Evolutionary conservation across 345 rosid species (phyloP).

Genomic region (Rhodomyrtus tomentosa): DNA sequence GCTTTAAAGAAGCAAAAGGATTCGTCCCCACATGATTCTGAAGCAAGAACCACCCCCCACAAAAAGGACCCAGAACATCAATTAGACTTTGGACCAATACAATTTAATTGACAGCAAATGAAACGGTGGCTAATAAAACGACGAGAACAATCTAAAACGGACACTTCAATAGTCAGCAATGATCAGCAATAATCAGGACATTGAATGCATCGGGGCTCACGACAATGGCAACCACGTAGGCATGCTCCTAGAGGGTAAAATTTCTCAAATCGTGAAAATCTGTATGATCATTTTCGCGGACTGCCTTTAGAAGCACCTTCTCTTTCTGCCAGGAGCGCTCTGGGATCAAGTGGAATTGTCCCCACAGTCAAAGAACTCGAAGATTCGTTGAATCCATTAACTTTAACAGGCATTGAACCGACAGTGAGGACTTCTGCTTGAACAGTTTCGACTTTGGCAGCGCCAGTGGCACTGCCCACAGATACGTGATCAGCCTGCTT

Average conservation of each 20-base stretch:
- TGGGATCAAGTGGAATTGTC: conserved; percentile 53
- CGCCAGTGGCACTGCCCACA: neutral
- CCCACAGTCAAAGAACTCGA: conserved; percentile 41
- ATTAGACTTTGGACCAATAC: neutral
- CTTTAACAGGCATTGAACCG: conserved; percentile 67
- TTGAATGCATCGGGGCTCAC: neutral
- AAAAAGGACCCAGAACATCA: neutral
- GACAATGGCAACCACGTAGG: neutral
- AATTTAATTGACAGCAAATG: neutral
- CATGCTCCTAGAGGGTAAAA: neutral
- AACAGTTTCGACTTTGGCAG: neutral
- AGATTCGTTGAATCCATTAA: conserved; percentile 37
- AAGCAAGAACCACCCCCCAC: neutral
- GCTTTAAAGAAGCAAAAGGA: neutral
- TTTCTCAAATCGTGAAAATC: neutral
- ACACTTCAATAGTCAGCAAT: neutral
- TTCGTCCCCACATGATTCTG: neutral
- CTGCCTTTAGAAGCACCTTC: conserved; percentile 6
- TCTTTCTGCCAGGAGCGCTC: conserved; percentile 21
- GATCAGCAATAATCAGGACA: neutral
- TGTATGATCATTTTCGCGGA: neutral
- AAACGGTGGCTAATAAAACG: neutral
- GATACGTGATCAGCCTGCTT: conserved; percentile 10
- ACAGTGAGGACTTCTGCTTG: conserved; percentile 32
- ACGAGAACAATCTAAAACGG: neutral